These are phyloP conservation scores for Populus alba DNA, from an alignment of 345 rosid species.

Conservation along the genomic window DNA sequence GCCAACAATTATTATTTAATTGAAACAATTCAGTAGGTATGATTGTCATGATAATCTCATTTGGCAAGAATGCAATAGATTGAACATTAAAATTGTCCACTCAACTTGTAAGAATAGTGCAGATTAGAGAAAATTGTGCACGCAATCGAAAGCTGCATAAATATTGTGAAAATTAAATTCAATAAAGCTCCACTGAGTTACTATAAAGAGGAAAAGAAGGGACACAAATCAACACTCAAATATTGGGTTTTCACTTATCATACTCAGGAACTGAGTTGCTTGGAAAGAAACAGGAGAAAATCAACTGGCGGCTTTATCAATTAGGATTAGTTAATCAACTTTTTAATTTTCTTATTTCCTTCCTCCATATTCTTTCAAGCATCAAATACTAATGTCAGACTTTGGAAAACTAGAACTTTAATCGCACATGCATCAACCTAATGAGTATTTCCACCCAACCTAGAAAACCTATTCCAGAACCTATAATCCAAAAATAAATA, in stretches of 20 bases:
- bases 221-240: background rate
- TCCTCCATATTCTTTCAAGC: background rate
- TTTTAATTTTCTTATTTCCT: background rate
- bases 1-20: background rate
- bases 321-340: background rate
- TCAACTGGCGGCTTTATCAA: background rate
- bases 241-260: background rate
- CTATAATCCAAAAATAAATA: background rate
- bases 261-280: background rate
- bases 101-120: background rate
- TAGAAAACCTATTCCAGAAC: background rate
- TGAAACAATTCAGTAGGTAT: background rate
- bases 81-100: background rate
- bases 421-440: background rate
- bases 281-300: conserved; percentile 2
- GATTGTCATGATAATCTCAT: background rate
- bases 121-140: background rate
- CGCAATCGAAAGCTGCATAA: background rate
- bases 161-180: background rate
- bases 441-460: background rate
- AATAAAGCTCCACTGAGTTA: background rate
- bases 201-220: background rate
- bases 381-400: background rate
- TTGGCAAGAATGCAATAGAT: background rate
- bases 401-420: background rate